phyloP scores from a whole-genome alignment of 1,284 basidiomycete genomes.

The Pyrrhoderma noxium region DNA sequence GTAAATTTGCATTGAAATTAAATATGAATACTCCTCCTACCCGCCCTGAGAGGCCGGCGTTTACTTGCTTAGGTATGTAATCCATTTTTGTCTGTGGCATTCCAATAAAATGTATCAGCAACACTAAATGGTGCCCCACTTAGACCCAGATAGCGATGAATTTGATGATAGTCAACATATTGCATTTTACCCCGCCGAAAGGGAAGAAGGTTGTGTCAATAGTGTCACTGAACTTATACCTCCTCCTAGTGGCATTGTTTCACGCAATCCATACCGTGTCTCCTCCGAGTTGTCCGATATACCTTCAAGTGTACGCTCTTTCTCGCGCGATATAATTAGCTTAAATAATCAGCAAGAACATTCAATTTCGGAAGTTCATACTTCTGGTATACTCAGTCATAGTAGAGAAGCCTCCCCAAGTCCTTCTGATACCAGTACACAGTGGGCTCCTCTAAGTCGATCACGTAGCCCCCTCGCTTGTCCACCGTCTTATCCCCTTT shows the following conservation, averaged over 20 bases:
- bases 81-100: too few species aligned
- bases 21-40: neutral
- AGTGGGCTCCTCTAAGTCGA: neutral
- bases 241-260: constrained; percentile 4
- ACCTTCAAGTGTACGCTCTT: constrained; percentile 3
- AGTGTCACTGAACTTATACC: neutral
- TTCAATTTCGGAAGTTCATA: neutral
- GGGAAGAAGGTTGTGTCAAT: neutral
- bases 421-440: too few species aligned
- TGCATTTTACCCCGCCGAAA: constrained; percentile 5
- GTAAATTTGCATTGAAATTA: too few species aligned
- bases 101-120: too few species aligned
- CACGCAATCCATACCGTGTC: neutral
- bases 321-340: neutral
- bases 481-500: constrained; percentile 3
- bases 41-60: constrained; percentile 1
- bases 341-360: neutral
- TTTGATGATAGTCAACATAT: neutral
- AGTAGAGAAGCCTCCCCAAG: too few species aligned
- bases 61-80: neutral
- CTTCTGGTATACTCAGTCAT: neutral
- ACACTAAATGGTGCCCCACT: too few species aligned
- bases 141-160: constrained; percentile 1
- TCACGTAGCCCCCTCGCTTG: constrained; percentile 5
- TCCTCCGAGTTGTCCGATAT: constrained; percentile 1